Evolutionary conservation across 768 basidiomycete genomes (phyloP), one percentile per base, ranked within the genome.

Genomic region (Nevesoporus exiguus): DNA sequence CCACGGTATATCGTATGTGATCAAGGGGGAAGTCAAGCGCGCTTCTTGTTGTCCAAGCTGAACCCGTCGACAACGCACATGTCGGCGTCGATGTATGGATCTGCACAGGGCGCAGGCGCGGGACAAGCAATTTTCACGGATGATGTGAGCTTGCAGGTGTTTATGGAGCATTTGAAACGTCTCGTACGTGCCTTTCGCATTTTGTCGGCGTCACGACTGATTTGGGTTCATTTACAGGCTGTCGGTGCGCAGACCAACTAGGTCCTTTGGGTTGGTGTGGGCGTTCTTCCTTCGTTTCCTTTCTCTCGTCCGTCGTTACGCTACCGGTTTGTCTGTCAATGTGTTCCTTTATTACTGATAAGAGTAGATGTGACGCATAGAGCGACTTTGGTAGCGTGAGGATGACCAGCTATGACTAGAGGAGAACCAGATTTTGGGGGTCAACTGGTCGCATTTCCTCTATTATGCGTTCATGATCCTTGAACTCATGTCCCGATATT

Each of bases 61-160:
- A 99, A 98, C 71, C 97, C 97, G 2, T 96, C 93, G 52, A 98
- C 96, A 55, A 98, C 96, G 37, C 96, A 99, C 70, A 93, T 97
- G 88, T 89, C 90, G 22, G 82, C 82, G 58, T 83, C 83, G 54
- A 92, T 95, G 84, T 95, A 95, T 70, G 92, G 93, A n/a, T 80
- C 84, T 5, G 78, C 81, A 9, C 78, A 83, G 14, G 80, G 80
- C 19, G 81, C 82, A 10, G 79, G 79, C 9, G 74, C 81, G 2
- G 95, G 95, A 5, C 90, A 93, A 71, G 91, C 93, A 15, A 98
- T 99, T 71, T 97, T 98, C 71, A 99, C 97, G 51, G 97, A 98
- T 68, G 96, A 99, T 71, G 96, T 98, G 58, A 97, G 93, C 69
- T 80, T 98, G 73, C 92, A 95, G 71, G 90, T 95, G 52, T 96